These are phyloP conservation scores for Colletotrichum eleusines DNA, from an alignment of 2,329 filamentous ascomycete species.

Conservation along the genomic window DNA sequence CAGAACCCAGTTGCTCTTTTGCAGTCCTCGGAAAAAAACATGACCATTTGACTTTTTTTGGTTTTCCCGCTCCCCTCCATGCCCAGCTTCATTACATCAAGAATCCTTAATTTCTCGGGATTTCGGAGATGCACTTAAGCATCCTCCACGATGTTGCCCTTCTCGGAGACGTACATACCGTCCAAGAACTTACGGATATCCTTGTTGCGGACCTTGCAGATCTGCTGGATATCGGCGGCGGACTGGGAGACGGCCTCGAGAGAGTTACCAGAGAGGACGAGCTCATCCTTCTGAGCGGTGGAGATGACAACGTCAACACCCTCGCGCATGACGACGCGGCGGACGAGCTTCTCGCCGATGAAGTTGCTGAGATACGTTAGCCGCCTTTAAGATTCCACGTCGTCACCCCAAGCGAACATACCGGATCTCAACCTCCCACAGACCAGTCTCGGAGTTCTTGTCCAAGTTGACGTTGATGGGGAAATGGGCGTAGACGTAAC, in stretches of 20 bases:
- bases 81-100: conserved; percentile 10
- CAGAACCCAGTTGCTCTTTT: conserved; percentile 21
- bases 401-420: conserved; percentile 58
- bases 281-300: conserved; percentile 97
- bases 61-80: conserved; percentile 19
- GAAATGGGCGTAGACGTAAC: conserved; percentile 99
- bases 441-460: conserved; percentile 91
- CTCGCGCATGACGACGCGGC: conserved; percentile 86
- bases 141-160: conserved; percentile 90
- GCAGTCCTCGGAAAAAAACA: conserved; percentile 21
- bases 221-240: conserved; percentile 99
- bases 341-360: conserved; percentile 99
- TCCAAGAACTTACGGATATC: conserved; percentile 99
- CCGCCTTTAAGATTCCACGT: background rate
- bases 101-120: conserved; percentile 1
- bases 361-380: conserved; percentile 77
- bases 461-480: conserved; percentile 99
- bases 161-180: conserved; percentile 99
- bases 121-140: conserved; percentile 54
- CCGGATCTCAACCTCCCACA: conserved; percentile 96
- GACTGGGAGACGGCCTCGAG: conserved; percentile 98
- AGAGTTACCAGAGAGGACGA: conserved; percentile 92
- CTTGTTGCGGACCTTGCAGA: conserved; percentile 99
- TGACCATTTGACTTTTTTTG: conserved; percentile 20
- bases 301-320: conserved; percentile 94